A percentile compares a stretch with the other conserved stretches of the same genome.
These are phyloP conservation scores for Nakazawaea ernobii DNA, from an alignment of 805 yeast species.

Conservation along the genomic window DNA sequence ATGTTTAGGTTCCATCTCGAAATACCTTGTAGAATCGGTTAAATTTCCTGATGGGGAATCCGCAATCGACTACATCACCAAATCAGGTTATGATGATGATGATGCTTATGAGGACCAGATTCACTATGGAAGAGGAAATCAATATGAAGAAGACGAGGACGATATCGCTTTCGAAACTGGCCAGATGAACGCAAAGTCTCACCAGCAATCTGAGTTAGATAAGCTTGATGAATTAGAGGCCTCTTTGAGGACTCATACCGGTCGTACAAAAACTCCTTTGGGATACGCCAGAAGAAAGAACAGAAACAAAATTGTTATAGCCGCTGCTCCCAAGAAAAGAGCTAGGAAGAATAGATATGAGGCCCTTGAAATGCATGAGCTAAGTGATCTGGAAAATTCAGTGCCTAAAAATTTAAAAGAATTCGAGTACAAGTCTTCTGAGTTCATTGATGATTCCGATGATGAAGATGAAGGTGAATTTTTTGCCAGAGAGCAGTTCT, in stretches of 20 bases:
- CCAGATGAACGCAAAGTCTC: conserved; percentile 12
- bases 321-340: conserved; percentile 13
- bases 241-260: conserved; percentile 12
- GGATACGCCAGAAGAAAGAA: conserved; percentile 17
- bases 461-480: conserved; percentile 47
- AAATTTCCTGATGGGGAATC: conserved; percentile 27
- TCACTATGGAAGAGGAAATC: conserved; percentile 25
- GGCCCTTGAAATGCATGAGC: conserved; percentile 22
- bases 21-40: conserved; percentile 32
- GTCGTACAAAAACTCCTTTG: neutral
- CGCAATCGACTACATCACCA: conserved; percentile 28
- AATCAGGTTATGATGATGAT: conserved; percentile 12
- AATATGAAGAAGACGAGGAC: conserved; percentile 33
- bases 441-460: conserved; percentile 53
- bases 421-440: conserved; percentile 38
- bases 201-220: conserved; percentile 19
- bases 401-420: conserved; percentile 6
- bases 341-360: conserved; percentile 10
- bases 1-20: conserved; percentile 31
- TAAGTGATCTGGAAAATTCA: conserved; percentile 26
- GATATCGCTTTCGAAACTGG: conserved; percentile 22
- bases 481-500: conserved; percentile 42
- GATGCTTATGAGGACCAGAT: conserved; percentile 9
- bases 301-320: conserved; percentile 10
- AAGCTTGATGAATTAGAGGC: conserved; percentile 34